These are phyloP conservation scores for Brassica hybrid DNA, from an alignment of 441 rosid genomes.

Conservation along the genomic window DNA sequence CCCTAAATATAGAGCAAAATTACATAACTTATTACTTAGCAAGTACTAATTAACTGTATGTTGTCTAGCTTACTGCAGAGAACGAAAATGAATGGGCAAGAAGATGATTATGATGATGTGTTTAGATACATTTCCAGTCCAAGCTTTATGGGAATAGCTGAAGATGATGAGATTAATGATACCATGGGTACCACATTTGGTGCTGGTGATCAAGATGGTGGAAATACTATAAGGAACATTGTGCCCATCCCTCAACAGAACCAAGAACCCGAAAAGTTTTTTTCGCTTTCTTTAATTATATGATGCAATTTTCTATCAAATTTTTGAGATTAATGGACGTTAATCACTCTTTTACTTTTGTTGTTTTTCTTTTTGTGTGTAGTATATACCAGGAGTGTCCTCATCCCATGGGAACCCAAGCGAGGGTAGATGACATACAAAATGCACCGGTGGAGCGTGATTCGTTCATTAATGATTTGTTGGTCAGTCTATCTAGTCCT, in stretches of 20 bases:
- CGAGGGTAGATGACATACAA: slow-evolving; percentile 43
- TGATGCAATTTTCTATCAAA: slow-evolving; percentile 3
- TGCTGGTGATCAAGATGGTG: neutral
- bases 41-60: neutral
- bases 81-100: slow-evolving; percentile 12
- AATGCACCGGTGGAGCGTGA: neutral
- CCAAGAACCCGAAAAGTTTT: slow-evolving; percentile 28
- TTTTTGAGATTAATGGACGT: neutral
- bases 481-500: neutral
- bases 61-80: neutral
- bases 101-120: slow-evolving; percentile 5
- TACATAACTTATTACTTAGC: neutral
- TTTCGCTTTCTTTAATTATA: neutral
- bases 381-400: slow-evolving; percentile 58
- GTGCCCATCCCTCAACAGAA: slow-evolving; percentile 15
- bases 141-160: neutral
- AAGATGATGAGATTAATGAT: neutral
- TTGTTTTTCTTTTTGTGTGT: neutral
- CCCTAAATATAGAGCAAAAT: neutral
- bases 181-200: neutral
- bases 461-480: neutral
- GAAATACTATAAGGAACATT: neutral
- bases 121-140: neutral
- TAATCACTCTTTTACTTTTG: neutral
- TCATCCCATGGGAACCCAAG: slow-evolving; percentile 55